phyloP scores from a whole-genome alignment of 148 eudicot species.

The Nyssa sinensis region DNA sequence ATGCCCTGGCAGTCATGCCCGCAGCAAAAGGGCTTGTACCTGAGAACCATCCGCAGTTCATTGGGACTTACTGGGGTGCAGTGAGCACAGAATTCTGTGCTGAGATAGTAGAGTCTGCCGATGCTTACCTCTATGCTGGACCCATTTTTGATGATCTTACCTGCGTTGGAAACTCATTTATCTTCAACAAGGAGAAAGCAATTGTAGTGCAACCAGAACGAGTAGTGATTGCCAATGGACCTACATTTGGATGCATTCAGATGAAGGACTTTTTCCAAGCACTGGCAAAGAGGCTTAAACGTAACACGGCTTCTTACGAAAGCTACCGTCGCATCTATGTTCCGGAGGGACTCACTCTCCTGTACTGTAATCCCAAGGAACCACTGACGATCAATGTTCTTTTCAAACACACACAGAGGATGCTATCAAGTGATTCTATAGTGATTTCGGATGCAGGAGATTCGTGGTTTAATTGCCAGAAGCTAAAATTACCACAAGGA shows the following conservation, averaged over 20 bases:
- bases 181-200: conserved; percentile 74
- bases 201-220: conserved; percentile 74
- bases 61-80: conserved; percentile 87
- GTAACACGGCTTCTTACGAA: conserved; percentile 59
- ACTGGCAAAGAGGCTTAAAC: conserved; percentile 50
- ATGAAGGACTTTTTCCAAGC: conserved; percentile 78
- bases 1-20: conserved; percentile 65
- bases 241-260: conserved; percentile 64
- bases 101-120: conserved; percentile 88
- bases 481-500: conserved; percentile 67
- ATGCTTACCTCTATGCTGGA: conserved; percentile 73
- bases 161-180: conserved; percentile 79
- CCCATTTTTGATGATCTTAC: conserved; percentile 86
- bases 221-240: conserved; percentile 65
- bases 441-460: conserved; percentile 88
- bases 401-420: conserved; percentile 66
- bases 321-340: conserved; percentile 72
- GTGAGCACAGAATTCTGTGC: conserved; percentile 76
- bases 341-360: conserved; percentile 62
- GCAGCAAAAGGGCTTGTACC: conserved; percentile 80
- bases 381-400: conserved; percentile 72
- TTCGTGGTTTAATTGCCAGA: conserved; percentile 89
- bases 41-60: conserved; percentile 68
- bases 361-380: conserved; percentile 46
- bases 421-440: conserved; percentile 63